Evolutionary conservation across 257 asterid genomes (phyloP).

Genomic region (Plantago major): DNA sequence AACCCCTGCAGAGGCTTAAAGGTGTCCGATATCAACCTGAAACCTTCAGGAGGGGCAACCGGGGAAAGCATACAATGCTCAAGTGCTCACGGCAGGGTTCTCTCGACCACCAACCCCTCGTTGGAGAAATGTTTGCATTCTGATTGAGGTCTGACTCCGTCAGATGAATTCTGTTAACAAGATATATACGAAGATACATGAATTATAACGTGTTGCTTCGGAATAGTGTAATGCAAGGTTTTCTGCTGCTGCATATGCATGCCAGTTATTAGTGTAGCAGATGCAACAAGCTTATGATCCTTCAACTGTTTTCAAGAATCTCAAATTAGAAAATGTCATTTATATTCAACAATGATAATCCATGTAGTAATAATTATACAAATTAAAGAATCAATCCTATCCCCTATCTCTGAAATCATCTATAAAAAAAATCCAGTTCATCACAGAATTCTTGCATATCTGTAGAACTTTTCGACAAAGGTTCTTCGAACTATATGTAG

Average conservation of each 20-base stretch:
- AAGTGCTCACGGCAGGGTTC: constrained; percentile 19
- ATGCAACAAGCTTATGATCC: background rate
- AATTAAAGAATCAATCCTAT: constrained; percentile 44
- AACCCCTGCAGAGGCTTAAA: constrained; percentile 15
- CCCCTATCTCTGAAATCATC: constrained; percentile 21
- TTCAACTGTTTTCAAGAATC: too few relatives aligned
- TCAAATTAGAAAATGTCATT: background rate
- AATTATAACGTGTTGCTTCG: too few relatives aligned
- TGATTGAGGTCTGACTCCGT: too few relatives aligned
- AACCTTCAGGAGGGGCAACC: background rate
- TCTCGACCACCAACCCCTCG: constrained; percentile 12
- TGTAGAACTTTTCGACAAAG: constrained; percentile 22
- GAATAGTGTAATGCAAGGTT: too few relatives aligned
- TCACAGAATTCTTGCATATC: constrained; percentile 12
- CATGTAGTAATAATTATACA: constrained; percentile 30
- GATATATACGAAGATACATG: too few relatives aligned
- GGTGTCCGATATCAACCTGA: background rate
- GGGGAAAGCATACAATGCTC: background rate
- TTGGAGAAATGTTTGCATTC: constrained; percentile 19
- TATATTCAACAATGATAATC: constrained; percentile 18
- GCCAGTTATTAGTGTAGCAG: too few relatives aligned
- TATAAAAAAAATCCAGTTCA: constrained; percentile 26
- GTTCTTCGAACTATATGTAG: constrained; percentile 24
- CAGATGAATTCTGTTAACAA: too few relatives aligned
- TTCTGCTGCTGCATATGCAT: too few relatives aligned